Percentiles rank a stretch among this genome's conserved stretches.
Evolutionary conservation across 805 yeast genomes (phyloP).

Genomic region (Kluyveromyces lactis): DNA sequence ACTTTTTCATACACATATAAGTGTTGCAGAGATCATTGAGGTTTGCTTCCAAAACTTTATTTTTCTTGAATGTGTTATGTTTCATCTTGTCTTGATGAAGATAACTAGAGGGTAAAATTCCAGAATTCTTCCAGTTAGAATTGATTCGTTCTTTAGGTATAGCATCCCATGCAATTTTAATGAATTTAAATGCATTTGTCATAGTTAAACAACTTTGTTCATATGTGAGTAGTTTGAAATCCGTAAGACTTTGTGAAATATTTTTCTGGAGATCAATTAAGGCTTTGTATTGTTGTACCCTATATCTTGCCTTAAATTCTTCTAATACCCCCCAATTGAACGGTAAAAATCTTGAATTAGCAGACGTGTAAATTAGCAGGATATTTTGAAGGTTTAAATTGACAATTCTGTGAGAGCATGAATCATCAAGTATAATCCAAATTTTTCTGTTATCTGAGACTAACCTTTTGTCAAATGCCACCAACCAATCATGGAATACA

Average conservation of each 20-base stretch:
- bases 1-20: constrained; percentile 43
- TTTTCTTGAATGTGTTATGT: constrained; percentile 28
- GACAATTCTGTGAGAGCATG: constrained; percentile 52
- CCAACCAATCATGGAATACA: constrained; percentile 53
- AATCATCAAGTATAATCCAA: constrained; percentile 49
- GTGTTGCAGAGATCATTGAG: constrained; percentile 37
- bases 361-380: constrained; percentile 32
- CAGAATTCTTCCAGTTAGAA: constrained; percentile 38
- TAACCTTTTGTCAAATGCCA: constrained; percentile 51
- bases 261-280: constrained; percentile 27
- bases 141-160: constrained; percentile 31
- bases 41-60: constrained; percentile 33
- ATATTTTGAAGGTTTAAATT: constrained; percentile 42
- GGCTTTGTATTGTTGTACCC: constrained; percentile 47
- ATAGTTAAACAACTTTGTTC: constrained; percentile 42
- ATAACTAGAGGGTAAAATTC: constrained; percentile 31
- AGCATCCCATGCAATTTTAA: constrained; percentile 47
- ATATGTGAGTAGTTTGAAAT: constrained; percentile 17
- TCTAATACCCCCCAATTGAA: constrained; percentile 57
- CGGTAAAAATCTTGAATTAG: constrained; percentile 41
- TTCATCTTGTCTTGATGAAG: constrained; percentile 24
- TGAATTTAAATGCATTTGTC: constrained; percentile 49
- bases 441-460: constrained; percentile 42
- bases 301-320: constrained; percentile 50
- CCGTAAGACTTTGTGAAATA: constrained; percentile 12